These are phyloP conservation scores for Spinacia oleracea DNA, from an alignment of 179 eudicot species.

Conservation along the genomic window DNA sequence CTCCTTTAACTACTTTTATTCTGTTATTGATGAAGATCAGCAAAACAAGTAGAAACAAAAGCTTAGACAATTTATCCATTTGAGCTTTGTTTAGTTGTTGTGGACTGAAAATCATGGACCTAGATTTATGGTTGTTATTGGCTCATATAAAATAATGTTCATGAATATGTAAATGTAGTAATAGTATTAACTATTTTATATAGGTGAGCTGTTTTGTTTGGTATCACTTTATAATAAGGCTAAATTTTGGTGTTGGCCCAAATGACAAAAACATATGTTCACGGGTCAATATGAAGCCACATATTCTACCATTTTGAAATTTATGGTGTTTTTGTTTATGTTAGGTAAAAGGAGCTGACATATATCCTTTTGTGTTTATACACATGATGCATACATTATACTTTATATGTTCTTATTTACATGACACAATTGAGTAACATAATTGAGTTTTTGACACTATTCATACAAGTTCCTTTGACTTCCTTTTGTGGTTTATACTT, in stretches of 20 bases:
- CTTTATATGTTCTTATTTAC: no score
- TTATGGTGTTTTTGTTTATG: background rate
- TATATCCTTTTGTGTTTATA: no score
- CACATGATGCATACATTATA: no score
- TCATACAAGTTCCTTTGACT: no score
- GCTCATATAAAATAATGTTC: constrained; percentile 9
- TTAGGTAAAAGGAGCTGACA: no score
- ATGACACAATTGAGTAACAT: no score
- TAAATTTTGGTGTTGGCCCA: constrained; percentile 12
- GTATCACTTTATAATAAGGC: constrained; percentile 10
- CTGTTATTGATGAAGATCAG: background rate
- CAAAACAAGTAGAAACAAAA: background rate
- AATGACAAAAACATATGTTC: constrained; percentile 23
- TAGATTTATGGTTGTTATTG: constrained; percentile 13
- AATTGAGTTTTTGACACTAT: no score
- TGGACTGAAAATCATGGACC: constrained; percentile 5
- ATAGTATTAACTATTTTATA: background rate
- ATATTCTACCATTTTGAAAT: background rate
- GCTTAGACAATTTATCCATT: constrained; percentile 13
- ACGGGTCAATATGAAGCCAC: constrained; percentile 27
- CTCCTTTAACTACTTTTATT: constrained; percentile 19
- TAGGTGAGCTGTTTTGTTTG: constrained; percentile 18
- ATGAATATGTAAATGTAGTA: background rate
- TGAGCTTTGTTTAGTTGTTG: background rate
- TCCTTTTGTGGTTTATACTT: no score